Evolutionary conservation across 805 yeast genomes (phyloP).

Genomic region (Sugiyamaella qingdaonensis): DNA sequence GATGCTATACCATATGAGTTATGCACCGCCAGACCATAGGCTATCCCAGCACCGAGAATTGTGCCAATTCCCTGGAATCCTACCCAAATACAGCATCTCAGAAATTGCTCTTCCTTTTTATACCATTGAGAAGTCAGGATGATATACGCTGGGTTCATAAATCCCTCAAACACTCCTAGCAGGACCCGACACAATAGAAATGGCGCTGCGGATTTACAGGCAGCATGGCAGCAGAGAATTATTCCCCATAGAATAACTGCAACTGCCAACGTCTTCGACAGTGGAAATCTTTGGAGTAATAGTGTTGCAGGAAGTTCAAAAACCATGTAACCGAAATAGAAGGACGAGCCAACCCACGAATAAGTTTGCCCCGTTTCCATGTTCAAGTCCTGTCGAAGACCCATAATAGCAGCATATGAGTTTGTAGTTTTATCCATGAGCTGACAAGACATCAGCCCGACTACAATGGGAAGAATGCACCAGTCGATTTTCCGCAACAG

Average conservation of each 20-base stretch:
- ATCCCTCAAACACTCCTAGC: constrained; percentile 50
- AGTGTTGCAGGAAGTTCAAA: constrained; percentile 50
- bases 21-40: constrained; percentile 42
- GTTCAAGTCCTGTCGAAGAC: constrained; percentile 41
- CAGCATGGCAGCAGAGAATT: constrained; percentile 48
- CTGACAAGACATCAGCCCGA: constrained; percentile 47
- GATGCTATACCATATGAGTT: constrained; percentile 29
- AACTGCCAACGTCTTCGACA: constrained; percentile 47
- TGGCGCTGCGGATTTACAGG: constrained; percentile 40
- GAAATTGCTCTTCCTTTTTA: constrained; percentile 44
- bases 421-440: constrained; percentile 59
- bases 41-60: constrained; percentile 44
- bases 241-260: constrained; percentile 59
- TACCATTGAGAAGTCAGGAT: constrained; percentile 57
- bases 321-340: constrained; percentile 59
- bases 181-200: constrained; percentile 45
- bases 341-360: constrained; percentile 53
- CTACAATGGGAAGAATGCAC: constrained; percentile 48
- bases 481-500: constrained; percentile 49
- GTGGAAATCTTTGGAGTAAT: constrained; percentile 52
- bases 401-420: constrained; percentile 51
- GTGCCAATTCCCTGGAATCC: constrained; percentile 43
- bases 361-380: constrained; percentile 40
- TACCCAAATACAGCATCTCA: constrained; percentile 41
- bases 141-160: constrained; percentile 55